phyloP scores from a whole-genome alignment of 495 filamentous ascomycete genomes.

The Neurospora hispaniola region DNA sequence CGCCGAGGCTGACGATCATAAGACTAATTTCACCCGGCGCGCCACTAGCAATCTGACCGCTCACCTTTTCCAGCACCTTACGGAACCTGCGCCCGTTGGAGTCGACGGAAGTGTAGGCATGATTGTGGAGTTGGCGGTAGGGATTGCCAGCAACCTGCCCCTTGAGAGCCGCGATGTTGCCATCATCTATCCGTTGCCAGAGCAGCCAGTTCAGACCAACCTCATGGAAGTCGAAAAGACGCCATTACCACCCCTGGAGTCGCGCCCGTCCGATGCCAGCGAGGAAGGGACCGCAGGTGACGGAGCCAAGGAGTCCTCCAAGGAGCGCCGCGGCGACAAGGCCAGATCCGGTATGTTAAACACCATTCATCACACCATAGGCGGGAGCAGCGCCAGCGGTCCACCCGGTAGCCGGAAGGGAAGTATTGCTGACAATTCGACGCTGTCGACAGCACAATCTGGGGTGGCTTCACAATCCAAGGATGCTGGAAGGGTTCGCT shows the following conservation, averaged over 20 bases:
- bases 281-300: slow-evolving; percentile 33
- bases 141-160: slow-evolving; percentile 76
- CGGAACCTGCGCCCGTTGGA: slow-evolving; percentile 64
- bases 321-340: slow-evolving; percentile 31
- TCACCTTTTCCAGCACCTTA: slow-evolving; percentile 56
- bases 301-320: slow-evolving; percentile 31
- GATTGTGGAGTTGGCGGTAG: slow-evolving; percentile 88
- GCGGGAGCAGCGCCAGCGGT: slow-evolving; percentile 8
- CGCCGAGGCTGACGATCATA: slow-evolving; percentile 50
- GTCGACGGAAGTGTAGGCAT: slow-evolving; percentile 72
- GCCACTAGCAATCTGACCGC: slow-evolving; percentile 62
- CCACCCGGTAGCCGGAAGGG: slow-evolving; percentile 26
- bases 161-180: slow-evolving; percentile 84
- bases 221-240: slow-evolving; percentile 79
- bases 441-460: slow-evolving; percentile 32
- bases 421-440: slow-evolving; percentile 20
- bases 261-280: slow-evolving; percentile 39
- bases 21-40: slow-evolving; percentile 52
- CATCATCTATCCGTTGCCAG: slow-evolving; percentile 74
- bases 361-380: slow-evolving; percentile 15
- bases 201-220: slow-evolving; percentile 49
- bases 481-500: slow-evolving; percentile 50
- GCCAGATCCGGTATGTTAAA: slow-evolving; percentile 27
- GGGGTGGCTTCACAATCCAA: slow-evolving; percentile 22
- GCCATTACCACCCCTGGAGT: slow-evolving; percentile 57